These are phyloP conservation scores for Diaporthe sp. DNA, from an alignment of 2,329 filamentous ascomycete genomes.

Conservation along the genomic window DNA sequence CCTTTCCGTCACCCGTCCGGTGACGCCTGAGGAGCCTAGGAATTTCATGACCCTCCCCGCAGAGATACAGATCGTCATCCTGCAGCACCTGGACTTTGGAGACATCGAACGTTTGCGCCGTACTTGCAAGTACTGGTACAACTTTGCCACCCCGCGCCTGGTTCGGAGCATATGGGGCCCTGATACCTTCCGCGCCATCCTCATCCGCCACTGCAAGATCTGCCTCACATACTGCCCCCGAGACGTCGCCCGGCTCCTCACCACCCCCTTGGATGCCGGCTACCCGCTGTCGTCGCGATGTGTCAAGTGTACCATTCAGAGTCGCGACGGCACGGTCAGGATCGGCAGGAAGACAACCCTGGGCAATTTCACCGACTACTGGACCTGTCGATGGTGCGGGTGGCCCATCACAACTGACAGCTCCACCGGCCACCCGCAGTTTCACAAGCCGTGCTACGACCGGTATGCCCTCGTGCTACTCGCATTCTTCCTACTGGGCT, in stretches of 20 bases:
- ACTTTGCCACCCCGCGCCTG: conserved; percentile 52
- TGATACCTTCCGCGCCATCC: conserved; percentile 43
- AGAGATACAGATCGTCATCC: conserved; percentile 58
- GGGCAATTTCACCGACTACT: conserved; percentile 52
- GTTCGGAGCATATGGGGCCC: conserved; percentile 55
- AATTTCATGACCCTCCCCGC: conserved; percentile 55
- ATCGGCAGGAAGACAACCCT: conserved; percentile 56
- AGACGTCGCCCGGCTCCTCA: conserved; percentile 51
- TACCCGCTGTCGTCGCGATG: conserved; percentile 58
- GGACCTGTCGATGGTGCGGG: conserved; percentile 62
- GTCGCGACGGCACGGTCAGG: conserved; percentile 53
- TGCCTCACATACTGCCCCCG: conserved; percentile 53
- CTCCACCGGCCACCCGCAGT: conserved; percentile 53
- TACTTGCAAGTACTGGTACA: conserved; percentile 55
- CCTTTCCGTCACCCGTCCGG: background rate
- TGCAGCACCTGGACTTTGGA: conserved; percentile 58
- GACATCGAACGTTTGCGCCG: conserved; percentile 59
- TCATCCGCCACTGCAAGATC: conserved; percentile 54
- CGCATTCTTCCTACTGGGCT: conserved; percentile 55
- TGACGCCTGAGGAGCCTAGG: conserved; percentile 14
- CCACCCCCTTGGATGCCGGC: conserved; percentile 48
- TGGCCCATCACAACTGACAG: conserved; percentile 52
- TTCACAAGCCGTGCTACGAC: conserved; percentile 56
- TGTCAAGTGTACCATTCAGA: conserved; percentile 54
- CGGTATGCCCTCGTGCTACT: conserved; percentile 55